These are phyloP conservation scores for Penicillium samsonianum DNA, from an alignment of 495 filamentous ascomycete species.

Conservation along the genomic window DNA sequence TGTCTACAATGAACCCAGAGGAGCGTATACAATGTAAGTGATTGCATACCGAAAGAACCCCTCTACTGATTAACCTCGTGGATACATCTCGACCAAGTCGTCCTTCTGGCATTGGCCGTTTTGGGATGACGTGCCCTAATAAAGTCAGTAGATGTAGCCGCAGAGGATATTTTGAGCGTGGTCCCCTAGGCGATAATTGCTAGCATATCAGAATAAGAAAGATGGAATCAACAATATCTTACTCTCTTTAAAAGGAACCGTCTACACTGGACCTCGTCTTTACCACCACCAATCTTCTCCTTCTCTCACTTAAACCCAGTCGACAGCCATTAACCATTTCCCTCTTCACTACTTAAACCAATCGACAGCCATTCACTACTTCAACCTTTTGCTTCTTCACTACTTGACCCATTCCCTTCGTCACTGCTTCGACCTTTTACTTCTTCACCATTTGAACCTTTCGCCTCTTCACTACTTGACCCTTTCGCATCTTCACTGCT, in stretches of 20 bases:
- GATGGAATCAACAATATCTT: background rate
- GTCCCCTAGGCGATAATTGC: background rate
- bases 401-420: too few relatives aligned
- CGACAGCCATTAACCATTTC: too few relatives aligned
- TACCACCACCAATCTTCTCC: background rate
- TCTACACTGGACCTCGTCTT: background rate
- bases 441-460: background rate
- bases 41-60: background rate
- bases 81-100: background rate
- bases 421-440: too few relatives aligned
- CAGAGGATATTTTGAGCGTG: background rate
- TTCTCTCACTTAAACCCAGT: background rate
- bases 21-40: background rate
- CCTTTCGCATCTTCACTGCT: too few relatives aligned
- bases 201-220: background rate
- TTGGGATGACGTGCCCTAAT: background rate
- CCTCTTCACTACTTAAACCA: too few relatives aligned
- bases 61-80: background rate
- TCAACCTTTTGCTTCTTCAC: too few relatives aligned
- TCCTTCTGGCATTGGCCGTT: background rate
- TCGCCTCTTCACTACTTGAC: too few relatives aligned
- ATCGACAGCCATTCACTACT: background rate
- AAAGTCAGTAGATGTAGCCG: background rate
- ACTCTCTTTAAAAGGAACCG: background rate
- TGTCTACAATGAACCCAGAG: background rate